These are phyloP conservation scores for Corylus heterophylla DNA, from an alignment of 306 rosid genomes.

Conservation along the genomic window DNA sequence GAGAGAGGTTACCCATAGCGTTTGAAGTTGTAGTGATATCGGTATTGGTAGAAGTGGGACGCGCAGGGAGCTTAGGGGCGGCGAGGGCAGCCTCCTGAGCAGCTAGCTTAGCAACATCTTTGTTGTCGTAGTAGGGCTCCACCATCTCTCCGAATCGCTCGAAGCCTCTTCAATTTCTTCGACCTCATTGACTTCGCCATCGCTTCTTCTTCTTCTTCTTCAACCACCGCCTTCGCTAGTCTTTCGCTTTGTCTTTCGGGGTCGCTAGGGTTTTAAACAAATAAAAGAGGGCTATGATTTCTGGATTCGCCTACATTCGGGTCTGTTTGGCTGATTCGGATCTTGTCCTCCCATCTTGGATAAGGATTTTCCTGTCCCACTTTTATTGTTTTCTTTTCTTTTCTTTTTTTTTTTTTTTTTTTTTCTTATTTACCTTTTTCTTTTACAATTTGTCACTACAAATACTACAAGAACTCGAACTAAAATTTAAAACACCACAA, in stretches of 20 bases:
- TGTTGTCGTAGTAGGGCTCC: slow-evolving; percentile 77
- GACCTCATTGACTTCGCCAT: slow-evolving; percentile 96
- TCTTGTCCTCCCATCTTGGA: too few species aligned
- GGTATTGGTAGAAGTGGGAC: slow-evolving; percentile 16
- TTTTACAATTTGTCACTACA: too few species aligned
- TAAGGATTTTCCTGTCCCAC: too few species aligned
- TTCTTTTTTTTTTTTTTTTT: too few species aligned
- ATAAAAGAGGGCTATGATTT: too few species aligned
- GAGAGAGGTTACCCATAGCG: slow-evolving; percentile 41
- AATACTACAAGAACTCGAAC: too few species aligned
- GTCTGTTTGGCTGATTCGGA: too few species aligned
- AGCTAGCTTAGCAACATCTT: slow-evolving; percentile 87
- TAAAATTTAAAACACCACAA: too few species aligned
- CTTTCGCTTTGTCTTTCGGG: not conserved
- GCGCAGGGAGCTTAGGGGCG: slow-evolving; percentile 80
- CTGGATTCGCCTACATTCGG: too few species aligned
- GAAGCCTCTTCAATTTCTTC: slow-evolving; percentile 84
- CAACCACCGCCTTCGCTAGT: not conserved
- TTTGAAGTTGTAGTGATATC: slow-evolving; percentile 18
- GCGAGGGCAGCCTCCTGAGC: slow-evolving; percentile 90
- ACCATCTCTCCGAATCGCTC: slow-evolving; percentile 90
- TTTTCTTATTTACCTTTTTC: too few species aligned
- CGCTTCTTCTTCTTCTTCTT: not conserved
- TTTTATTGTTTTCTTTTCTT: too few species aligned
- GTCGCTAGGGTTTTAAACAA: too few species aligned